These are phyloP conservation scores for Annulohypoxylon maeteangense DNA, from an alignment of 495 filamentous ascomycete genomes.

Conservation along the genomic window DNA sequence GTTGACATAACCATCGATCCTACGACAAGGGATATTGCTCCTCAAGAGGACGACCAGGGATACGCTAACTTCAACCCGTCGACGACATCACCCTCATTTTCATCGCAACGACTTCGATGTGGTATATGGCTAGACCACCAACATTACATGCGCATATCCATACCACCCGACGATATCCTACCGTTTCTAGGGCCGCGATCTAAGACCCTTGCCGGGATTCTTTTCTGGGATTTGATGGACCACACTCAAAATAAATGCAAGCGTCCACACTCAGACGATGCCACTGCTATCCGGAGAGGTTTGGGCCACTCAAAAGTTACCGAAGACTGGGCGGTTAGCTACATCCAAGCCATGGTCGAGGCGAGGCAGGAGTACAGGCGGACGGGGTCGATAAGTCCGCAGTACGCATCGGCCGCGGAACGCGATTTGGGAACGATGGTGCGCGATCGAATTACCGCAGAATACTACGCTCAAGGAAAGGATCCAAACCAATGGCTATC, in stretches of 20 bases:
- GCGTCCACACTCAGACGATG: neutral
- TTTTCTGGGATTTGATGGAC: slow-evolving; percentile 29
- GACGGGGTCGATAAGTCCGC: slow-evolving; percentile 13
- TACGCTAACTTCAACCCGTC: neutral
- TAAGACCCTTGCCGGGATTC: slow-evolving; percentile 21
- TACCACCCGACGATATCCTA: slow-evolving; percentile 30
- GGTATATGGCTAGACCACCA: slow-evolving; percentile 26
- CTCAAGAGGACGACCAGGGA: neutral
- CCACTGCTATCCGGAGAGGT: neutral
- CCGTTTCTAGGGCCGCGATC: slow-evolving; percentile 17
- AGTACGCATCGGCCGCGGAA: slow-evolving; percentile 13
- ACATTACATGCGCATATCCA: slow-evolving; percentile 24
- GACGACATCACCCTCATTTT: neutral
- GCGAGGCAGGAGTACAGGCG: slow-evolving; percentile 24
- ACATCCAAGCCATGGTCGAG: slow-evolving; percentile 30
- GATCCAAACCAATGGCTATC: slow-evolving; percentile 17
- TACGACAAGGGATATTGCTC: neutral
- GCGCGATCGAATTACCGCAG: neutral
- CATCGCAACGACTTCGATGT: slow-evolving; percentile 19
- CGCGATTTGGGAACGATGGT: slow-evolving; percentile 1
- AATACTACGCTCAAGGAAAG: slow-evolving; percentile 10
- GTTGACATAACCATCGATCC: slow-evolving; percentile 17
- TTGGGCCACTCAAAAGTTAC: slow-evolving; percentile 20
- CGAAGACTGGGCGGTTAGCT: slow-evolving; percentile 5
- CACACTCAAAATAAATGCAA: slow-evolving; percentile 12